Evolutionary conservation across 2,329 filamentous ascomycete genomes (phyloP), one percentile per base, ranked within the genome.

Genomic region (Colletotrichum euphorbiae): DNA sequence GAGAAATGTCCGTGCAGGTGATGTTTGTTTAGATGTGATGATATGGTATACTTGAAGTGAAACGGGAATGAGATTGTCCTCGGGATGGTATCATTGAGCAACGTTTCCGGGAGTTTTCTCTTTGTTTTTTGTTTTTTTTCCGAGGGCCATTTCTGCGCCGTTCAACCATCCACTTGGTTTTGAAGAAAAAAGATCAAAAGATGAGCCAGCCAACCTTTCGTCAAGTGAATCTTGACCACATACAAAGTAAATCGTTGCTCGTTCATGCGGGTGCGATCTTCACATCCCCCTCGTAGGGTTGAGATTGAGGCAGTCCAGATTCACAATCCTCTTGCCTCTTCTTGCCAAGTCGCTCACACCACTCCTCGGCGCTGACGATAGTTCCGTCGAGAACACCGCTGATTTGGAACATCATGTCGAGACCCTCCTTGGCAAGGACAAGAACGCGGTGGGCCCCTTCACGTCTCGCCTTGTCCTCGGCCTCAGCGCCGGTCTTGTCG

Each of bases 391-490:
- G 86, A 2, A 98, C 93, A 5, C 90, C 89, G 45, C 90, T 96
- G 56, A 99, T 93, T 77, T 98, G 94, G 1, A 89, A 87, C 85
- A 98, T 94, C 91, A 98, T 97, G 73, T 98, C 94, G 13, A 98
- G 83, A 0, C 94, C 93, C 77, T 98, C 95, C 74, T 91, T 92
- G 6, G 95, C 95, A 58, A 98, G 88, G 1, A 96, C 89, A 12
- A 98, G 82, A 63, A 97, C 94, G 45, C 91, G 87, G 72, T 94
- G 91, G 0, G 93, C 94, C 58, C 85, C 84, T 28, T 90, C 85
- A 2, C 80, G 79, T 12, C 82, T 78, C 51, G 82, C 80, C 61
- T 78, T 77, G 61, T 84, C 82, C 28, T 77, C 77, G n/a, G 71
- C 72, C 57, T 66, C 60, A 6, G 67, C 71, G 19, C 77, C 77